Evolutionary conservation across 2,329 filamentous ascomycete genomes (phyloP).

Genomic region (Pestalotiopsis sp.): DNA sequence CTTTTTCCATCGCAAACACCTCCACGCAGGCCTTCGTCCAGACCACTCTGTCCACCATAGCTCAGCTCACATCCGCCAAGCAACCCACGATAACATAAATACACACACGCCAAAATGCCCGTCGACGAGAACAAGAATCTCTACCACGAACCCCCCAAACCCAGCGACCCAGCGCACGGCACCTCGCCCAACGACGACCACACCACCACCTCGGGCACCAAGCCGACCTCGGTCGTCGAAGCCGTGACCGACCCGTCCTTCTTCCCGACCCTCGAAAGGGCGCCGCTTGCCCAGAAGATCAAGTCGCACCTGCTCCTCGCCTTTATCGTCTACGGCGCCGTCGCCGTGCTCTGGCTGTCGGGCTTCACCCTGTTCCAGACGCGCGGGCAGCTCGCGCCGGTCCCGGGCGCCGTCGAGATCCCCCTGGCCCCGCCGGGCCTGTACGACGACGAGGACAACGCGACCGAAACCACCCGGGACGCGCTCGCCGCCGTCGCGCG

Average conservation of each 20-base stretch:
- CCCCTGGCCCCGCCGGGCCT: not conserved
- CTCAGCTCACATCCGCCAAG: not conserved
- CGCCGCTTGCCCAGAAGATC: not conserved
- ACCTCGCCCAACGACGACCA: not conserved
- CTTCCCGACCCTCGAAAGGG: not conserved
- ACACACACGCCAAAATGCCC: not conserved
- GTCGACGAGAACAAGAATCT: slow-evolving; percentile 3
- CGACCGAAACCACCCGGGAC: not conserved
- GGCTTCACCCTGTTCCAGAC: slow-evolving; percentile 1
- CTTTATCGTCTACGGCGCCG: slow-evolving; percentile 2
- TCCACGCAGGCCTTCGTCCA: too few relatives aligned
- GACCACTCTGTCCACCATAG: not conserved
- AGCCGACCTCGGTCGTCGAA: not conserved
- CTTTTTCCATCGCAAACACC: too few relatives aligned
- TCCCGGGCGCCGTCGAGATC: not conserved
- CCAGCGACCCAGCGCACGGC: slow-evolving; percentile 4
- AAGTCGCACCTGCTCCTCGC: slow-evolving; percentile 1
- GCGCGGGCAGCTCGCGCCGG: not conserved
- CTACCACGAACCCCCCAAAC: not conserved
- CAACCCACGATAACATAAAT: not conserved
- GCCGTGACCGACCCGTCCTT: not conserved
- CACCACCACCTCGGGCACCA: not conserved
- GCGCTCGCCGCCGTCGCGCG: not conserved
- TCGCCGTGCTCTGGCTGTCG: not conserved
- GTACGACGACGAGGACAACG: not conserved